A percentile compares a stretch with the other conserved stretches of the same genome.
Conservation (phyloP, 345 rosid species). For the Salix dunnii region DNA sequence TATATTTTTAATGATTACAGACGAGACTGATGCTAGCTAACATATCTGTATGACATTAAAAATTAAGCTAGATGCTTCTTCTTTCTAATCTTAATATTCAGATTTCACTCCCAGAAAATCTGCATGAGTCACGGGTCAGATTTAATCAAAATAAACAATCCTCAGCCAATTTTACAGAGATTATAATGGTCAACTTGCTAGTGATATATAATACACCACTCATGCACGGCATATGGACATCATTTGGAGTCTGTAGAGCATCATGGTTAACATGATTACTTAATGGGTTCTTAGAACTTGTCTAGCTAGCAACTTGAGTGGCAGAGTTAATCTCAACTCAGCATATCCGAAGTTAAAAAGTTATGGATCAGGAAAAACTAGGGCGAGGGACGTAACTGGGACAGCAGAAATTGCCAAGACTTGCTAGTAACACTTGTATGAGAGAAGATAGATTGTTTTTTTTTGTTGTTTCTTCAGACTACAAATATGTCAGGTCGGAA, state of each 20-base stretch:
- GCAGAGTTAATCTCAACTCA: background rate
- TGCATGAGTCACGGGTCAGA: constrained; percentile 7
- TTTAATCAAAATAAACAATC: background rate
- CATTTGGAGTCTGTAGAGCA: background rate
- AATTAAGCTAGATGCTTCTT: background rate
- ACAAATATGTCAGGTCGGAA: no score
- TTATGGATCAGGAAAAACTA: no score
- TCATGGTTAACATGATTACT: background rate
- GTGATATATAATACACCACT: background rate
- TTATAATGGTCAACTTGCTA: background rate
- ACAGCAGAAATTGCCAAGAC: no score
- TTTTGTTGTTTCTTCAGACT: no score
- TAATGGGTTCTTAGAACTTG: background rate
- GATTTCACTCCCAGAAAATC: constrained; percentile 11
- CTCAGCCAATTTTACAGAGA: background rate
- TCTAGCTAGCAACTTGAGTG: no score
- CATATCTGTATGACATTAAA: background rate
- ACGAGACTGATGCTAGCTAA: background rate
- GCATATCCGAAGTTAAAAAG: background rate
- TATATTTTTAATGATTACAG: background rate
- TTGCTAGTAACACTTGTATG: no score
- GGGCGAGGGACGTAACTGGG: no score
- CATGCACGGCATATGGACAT: background rate
- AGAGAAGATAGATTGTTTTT: no score
- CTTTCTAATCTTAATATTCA: background rate